These are phyloP conservation scores for Candida patagonica DNA, from an alignment of 805 yeast species.

Conservation along the genomic window DNA sequence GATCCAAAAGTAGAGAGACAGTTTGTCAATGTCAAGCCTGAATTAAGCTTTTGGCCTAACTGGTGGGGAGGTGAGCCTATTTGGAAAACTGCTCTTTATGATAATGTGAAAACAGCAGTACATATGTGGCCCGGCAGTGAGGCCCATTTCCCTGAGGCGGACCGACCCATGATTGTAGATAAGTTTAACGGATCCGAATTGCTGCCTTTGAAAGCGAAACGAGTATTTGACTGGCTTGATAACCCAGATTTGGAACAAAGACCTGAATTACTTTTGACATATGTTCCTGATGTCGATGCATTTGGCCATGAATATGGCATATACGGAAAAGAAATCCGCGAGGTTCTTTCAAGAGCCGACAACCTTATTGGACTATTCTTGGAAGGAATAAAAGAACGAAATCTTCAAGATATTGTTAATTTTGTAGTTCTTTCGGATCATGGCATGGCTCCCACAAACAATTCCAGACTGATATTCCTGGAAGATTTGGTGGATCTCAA, in stretches of 20 bases:
- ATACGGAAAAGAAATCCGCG: conserved; percentile 44
- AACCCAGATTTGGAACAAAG: conserved; percentile 35
- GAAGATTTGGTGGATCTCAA: conserved; percentile 58
- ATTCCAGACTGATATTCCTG: conserved; percentile 55
- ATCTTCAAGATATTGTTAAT: conserved; percentile 58
- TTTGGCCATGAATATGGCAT: conserved; percentile 69
- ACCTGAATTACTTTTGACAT: conserved; percentile 69
- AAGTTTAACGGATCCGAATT: conserved; percentile 56
- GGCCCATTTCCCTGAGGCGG: conserved; percentile 43
- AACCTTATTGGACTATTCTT: conserved; percentile 43
- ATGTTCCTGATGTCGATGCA: conserved; percentile 77
- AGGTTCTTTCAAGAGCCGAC: conserved; percentile 58
- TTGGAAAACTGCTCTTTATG: conserved; percentile 66
- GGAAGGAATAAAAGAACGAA: conserved; percentile 41
- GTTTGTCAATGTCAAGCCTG: conserved; percentile 56
- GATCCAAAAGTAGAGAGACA: conserved; percentile 48
- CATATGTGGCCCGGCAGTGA: conserved; percentile 98
- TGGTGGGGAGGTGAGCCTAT: conserved; percentile 92
- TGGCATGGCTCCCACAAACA: conserved; percentile 85
- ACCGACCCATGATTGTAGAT: conserved; percentile 43
- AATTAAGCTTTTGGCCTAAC: conserved; percentile 39
- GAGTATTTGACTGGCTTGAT: conserved; percentile 64
- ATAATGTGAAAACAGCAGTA: conserved; percentile 59
- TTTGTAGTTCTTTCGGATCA: conserved; percentile 79
- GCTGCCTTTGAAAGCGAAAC: conserved; percentile 45